A percentile compares a stretch with the other conserved stretches of the same genome.
Conservation (phyloP, 371 early-diverging fungal species). For the Amoeboradix gromovi region DNA sequence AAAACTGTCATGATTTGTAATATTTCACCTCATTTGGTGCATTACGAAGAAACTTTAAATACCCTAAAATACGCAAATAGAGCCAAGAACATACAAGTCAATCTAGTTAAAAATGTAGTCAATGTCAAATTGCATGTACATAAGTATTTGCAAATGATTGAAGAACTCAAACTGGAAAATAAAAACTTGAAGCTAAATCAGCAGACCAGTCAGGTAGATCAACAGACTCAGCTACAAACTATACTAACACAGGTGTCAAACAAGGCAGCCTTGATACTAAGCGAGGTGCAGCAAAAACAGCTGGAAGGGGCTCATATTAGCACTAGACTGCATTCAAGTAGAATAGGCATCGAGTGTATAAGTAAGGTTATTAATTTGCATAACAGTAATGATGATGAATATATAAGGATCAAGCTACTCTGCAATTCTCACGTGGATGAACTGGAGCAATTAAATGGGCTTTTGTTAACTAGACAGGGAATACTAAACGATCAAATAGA, state of each 20-base stretch:
- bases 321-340: neutral
- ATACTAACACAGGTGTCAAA: neutral
- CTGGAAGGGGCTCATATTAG: neutral
- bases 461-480: no score
- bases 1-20: slow-evolving; percentile 59
- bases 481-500: no score
- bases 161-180: neutral
- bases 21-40: slow-evolving; percentile 31
- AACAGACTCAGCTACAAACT: neutral
- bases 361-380: no score
- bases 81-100: slow-evolving; percentile 37
- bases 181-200: neutral
- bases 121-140: neutral
- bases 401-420: no score
- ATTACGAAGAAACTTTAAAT: slow-evolving; percentile 53
- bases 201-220: neutral
- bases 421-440: no score
- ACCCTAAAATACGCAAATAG: slow-evolving; percentile 65
- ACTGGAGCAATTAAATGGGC: no score
- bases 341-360: no score
- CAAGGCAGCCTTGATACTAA: neutral
- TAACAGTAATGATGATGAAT: no score
- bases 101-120: neutral
- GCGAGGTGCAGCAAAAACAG: neutral
- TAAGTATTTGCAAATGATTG: neutral